Percentiles rank a stretch among this genome's conserved stretches.
These are phyloP conservation scores for Beauveria caledonica DNA, from an alignment of 2,329 filamentous ascomycete species.

Conservation along the genomic window DNA sequence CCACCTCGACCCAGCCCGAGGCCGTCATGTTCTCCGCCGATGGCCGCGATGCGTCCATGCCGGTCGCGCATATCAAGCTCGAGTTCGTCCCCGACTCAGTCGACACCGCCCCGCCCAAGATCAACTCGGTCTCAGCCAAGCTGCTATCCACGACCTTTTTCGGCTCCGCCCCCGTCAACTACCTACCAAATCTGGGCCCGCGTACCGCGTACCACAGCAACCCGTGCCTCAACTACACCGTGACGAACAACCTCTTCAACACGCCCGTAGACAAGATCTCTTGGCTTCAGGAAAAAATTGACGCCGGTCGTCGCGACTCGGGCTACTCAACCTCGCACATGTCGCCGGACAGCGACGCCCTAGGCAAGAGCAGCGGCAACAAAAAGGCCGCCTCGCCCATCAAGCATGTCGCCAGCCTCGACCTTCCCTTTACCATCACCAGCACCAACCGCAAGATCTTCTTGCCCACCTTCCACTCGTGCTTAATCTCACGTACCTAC, in stretches of 20 bases:
- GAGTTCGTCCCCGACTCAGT: constrained; percentile 37
- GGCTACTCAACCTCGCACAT: constrained; percentile 41
- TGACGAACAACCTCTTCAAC: constrained; percentile 33
- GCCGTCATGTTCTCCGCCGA: constrained; percentile 44
- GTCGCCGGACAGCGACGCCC: constrained; percentile 28
- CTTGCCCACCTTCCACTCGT: constrained; percentile 50
- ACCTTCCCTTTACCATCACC: constrained; percentile 42
- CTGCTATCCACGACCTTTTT: constrained; percentile 45
- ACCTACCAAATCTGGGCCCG: constrained; percentile 43
- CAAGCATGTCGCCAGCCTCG: constrained; percentile 33
- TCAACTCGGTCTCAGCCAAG: constrained; percentile 42
- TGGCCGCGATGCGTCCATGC: constrained; percentile 33
- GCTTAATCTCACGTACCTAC: constrained; percentile 49
- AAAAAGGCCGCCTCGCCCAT: constrained; percentile 24
- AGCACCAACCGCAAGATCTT: constrained; percentile 40
- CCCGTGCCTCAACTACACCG: constrained; percentile 39
- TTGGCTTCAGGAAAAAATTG: constrained; percentile 33
- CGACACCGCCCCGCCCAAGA: constrained; percentile 37
- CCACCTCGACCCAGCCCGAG: constrained; percentile 36
- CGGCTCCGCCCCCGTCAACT: constrained; percentile 35
- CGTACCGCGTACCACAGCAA: constrained; percentile 31
- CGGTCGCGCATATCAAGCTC: constrained; percentile 37
- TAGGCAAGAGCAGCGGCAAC: constrained; percentile 17
- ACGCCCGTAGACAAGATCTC: constrained; percentile 25
- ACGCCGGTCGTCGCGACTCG: constrained; percentile 38